phyloP scores from a whole-genome alignment of 1,139 yeast species.

The Pichia sp. region DNA sequence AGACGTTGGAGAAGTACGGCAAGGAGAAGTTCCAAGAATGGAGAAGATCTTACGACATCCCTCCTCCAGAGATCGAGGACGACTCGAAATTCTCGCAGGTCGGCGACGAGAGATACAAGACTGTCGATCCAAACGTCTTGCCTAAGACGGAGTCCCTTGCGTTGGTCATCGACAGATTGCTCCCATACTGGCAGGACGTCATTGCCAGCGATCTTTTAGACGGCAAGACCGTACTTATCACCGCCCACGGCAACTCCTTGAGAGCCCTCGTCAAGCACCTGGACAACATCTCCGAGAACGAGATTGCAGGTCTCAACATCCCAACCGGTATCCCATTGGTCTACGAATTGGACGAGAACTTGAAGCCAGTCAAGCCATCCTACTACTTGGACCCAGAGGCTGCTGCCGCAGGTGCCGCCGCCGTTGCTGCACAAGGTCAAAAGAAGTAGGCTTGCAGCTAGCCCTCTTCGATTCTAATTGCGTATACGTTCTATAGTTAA shows the following conservation, averaged over 20 bases:
- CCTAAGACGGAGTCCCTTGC: conserved; percentile 95
- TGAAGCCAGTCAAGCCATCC: conserved; percentile 88
- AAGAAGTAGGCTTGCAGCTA: conserved; percentile 39
- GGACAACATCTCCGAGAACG: conserved; percentile 88
- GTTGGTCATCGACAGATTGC: conserved; percentile 91
- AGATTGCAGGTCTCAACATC: conserved; percentile 89
- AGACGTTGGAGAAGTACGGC: conserved; percentile 83
- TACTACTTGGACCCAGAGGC: conserved; percentile 99
- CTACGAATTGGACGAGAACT: conserved; percentile 83
- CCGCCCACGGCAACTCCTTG: conserved; percentile 98
- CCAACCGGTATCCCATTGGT: conserved; percentile 99
- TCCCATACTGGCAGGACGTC: conserved; percentile 97
- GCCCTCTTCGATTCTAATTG: background rate
- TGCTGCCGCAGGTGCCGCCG: conserved; percentile 99
- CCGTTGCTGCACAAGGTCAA: conserved; percentile 94
- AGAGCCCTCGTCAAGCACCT: conserved; percentile 96
- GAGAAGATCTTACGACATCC: conserved; percentile 97
- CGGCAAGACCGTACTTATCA: conserved; percentile 87
- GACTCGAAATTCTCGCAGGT: conserved; percentile 78
- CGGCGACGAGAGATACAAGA: conserved; percentile 79
- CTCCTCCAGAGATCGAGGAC: conserved; percentile 86
- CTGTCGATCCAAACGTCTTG: conserved; percentile 76
- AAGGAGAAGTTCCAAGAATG: conserved; percentile 90
- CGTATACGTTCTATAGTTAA: background rate
- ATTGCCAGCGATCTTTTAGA: conserved; percentile 78